phyloP scores from a whole-genome alignment of 306 rosid species.

The Cucumis sativus region Cucumber_9930_V3 NC_026659.2:30820501-30821000 shows the following conservation, averaged over 20 bases:
- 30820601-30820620: neutral
- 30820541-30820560: neutral
- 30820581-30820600: too few species aligned
- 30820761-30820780: constrained; percentile 66
- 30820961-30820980: constrained; percentile 69
- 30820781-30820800: constrained; percentile 50
- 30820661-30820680: constrained; percentile 78
- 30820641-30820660: constrained; percentile 59
- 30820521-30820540: neutral
- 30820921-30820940: constrained; percentile 63
- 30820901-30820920: constrained; percentile 59
- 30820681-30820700: constrained; percentile 87
- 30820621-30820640: constrained; percentile 10
- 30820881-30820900: constrained; percentile 36
- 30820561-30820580: neutral
- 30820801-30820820: constrained; percentile 26
- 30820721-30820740: constrained; percentile 82
- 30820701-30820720: constrained; percentile 95
- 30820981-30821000: constrained; percentile 55
- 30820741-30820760: constrained; percentile 87
- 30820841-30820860: constrained; percentile 12
- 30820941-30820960: constrained; percentile 57
- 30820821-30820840: constrained; percentile 2
- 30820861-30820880: constrained; percentile 16
- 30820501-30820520: neutral